Evolutionary conservation across 108 stramenopile genomes (phyloP).

Genomic region (Discostella pseudostelligera): DNA sequence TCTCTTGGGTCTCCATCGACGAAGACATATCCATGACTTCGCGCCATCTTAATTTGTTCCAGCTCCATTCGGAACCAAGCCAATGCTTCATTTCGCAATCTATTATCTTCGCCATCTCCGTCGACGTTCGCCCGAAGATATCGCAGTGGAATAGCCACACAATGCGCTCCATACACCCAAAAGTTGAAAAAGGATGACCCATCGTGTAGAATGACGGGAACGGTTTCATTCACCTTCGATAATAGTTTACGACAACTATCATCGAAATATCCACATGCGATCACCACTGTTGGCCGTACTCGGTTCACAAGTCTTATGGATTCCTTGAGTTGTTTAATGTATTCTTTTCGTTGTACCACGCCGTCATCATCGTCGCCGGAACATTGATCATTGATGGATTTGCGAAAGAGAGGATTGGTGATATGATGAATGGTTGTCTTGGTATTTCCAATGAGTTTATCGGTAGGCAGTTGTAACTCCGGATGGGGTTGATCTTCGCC

Average conservation of each 20-base stretch:
- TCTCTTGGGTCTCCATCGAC: conserved; percentile 73
- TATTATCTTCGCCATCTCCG: conserved; percentile 6
- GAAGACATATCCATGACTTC: conserved; percentile 69
- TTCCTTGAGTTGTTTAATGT: conserved; percentile 68
- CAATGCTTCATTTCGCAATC: conserved; percentile 44
- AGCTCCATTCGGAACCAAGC: conserved; percentile 76
- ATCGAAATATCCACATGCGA: conserved; percentile 60
- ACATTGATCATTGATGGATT: conserved; percentile 21
- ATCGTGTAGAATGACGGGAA: conserved; percentile 74
- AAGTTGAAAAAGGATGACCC: conserved; percentile 64
- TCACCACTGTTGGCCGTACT: conserved; percentile 70
- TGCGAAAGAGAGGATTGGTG: conserved; percentile 59
- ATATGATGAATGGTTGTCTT: conserved; percentile 58
- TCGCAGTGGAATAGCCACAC: conserved; percentile 48
- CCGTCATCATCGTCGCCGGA: conserved; percentile 14
- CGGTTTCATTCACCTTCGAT: conserved; percentile 77
- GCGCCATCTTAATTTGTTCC: conserved; percentile 77
- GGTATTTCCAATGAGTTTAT: conserved; percentile 15
- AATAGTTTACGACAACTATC: conserved; percentile 67
- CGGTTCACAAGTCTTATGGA: conserved; percentile 71
- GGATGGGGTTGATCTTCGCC: conserved; percentile 45
- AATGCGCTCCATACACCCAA: conserved; percentile 75
- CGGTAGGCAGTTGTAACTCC: conserved; percentile 18
- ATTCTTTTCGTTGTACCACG: conserved; percentile 46
- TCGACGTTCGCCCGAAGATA: conserved; percentile 29